Evolutionary conservation across 2,329 filamentous ascomycete species (phyloP), one percentile per base, ranked within the genome.

Genomic region (Epichloe hybrida): DNA sequence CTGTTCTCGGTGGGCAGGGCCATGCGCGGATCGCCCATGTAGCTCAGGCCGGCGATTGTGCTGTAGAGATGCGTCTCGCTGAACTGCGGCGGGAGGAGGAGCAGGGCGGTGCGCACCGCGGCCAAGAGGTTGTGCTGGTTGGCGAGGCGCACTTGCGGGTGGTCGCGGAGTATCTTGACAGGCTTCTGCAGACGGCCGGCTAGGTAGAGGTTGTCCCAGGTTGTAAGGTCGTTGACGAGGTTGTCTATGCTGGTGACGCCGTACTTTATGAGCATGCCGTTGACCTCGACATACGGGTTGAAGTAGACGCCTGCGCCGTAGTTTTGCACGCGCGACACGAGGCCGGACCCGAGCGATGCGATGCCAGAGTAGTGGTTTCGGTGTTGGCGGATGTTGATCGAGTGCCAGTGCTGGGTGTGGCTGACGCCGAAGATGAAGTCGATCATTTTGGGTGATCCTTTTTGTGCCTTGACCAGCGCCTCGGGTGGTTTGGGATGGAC

Each of bases 351-450:
- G 20, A 96, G 69, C 13, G 81, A 84, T 1, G 86, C 87, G 20
- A 98, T 72, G 11, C 79, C 83, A 1, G 91, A 97, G 69, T 98
- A 98, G 67, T 98, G 93, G 60, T 94, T 78, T 7, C 87, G 84
- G 63, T 98, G 86, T 65, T 96, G 85, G 56, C 78, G 76, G 59
- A 98, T 74, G 62, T 98, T 98, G 54, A 98, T 75, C 36, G 86
- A 90, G 69, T 98, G 93, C 88, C 91, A 98, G 69, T 98, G 93
- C 64, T 98, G 86, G 1, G 86, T 88, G 66, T 95, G 88, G 1
- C 87, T 88, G 11, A 97, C 91, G 27, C 91, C 93, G 64, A 98
- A 93, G 58, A 98, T 94, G 65, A 98, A 95, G 69, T 98, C 93
- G 56, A 98, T 95, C 83, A 97, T 95, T 71, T 96, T 96, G 12